Evolutionary conservation across 768 basidiomycete species (phyloP).

Genomic region (Podaxis mareebaensis): DNA sequence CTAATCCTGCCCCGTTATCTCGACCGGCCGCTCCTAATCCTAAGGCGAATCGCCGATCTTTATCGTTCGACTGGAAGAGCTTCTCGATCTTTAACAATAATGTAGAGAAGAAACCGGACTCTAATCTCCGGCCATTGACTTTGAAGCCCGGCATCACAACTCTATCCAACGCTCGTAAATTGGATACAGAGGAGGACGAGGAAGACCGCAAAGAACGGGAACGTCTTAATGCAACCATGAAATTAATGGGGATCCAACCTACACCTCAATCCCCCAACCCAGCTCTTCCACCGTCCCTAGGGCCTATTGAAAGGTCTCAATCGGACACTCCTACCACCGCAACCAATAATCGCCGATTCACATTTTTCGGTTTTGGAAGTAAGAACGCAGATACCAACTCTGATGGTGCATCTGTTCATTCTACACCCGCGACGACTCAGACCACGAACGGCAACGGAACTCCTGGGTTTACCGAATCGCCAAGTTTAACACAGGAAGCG

Average conservation of each 20-base stretch:
- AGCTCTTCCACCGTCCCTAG: slow-evolving; percentile 28
- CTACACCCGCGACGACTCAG: slow-evolving; percentile 35
- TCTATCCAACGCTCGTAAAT: slow-evolving; percentile 67
- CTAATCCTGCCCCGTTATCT: slow-evolving; percentile 12
- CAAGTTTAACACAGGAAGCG: slow-evolving; percentile 70
- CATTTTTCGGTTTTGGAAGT: slow-evolving; percentile 60
- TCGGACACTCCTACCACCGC: slow-evolving; percentile 29
- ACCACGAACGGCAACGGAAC: slow-evolving; percentile 22
- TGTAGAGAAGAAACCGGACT: slow-evolving; percentile 64
- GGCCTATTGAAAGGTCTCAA: slow-evolving; percentile 27
- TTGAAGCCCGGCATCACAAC: slow-evolving; percentile 63
- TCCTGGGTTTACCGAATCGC: slow-evolving; percentile 30
- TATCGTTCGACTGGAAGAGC: slow-evolving; percentile 83
- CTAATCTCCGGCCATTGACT: slow-evolving; percentile 68
- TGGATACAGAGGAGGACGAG: slow-evolving; percentile 90
- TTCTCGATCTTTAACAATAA: slow-evolving; percentile 64
- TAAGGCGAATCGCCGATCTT: slow-evolving; percentile 66
- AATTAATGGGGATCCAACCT: slow-evolving; percentile 89
- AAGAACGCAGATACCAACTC: slow-evolving; percentile 38
- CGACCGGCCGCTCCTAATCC: slow-evolving; percentile 20
- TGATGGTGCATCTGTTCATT: slow-evolving; percentile 50
- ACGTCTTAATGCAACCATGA: slow-evolving; percentile 87
- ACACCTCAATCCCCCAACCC: slow-evolving; percentile 41
- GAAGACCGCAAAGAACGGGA: slow-evolving; percentile 88
- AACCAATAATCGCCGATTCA: slow-evolving; percentile 54